These are phyloP conservation scores for Aspergillus glaucus DNA, from an alignment of 2,329 filamentous ascomycete species.

Conservation along the genomic window DNA sequence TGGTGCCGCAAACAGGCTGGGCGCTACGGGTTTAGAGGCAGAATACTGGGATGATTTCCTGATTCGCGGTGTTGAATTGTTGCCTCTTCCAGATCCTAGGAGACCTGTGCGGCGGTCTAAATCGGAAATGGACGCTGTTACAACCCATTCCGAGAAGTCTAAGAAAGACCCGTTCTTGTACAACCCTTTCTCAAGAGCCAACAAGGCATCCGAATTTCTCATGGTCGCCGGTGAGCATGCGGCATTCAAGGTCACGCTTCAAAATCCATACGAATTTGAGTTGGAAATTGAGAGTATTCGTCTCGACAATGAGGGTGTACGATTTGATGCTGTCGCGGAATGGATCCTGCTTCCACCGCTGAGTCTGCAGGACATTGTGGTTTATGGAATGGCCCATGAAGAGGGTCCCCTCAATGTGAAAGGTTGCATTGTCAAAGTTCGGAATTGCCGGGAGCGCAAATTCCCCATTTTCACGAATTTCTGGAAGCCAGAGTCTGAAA, in stretches of 20 bases:
- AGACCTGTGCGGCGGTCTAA: conserved; percentile 60
- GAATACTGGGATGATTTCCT: conserved; percentile 98
- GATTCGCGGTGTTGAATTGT: conserved; percentile 67
- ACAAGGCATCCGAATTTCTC: conserved; percentile 54
- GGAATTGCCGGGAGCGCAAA: conserved; percentile 70
- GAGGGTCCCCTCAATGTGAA: conserved; percentile 66
- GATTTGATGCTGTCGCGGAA: conserved; percentile 61
- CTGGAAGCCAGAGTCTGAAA: conserved; percentile 64
- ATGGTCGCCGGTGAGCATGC: conserved; percentile 74
- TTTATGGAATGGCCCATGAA: conserved; percentile 61
- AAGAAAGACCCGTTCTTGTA: conserved; percentile 80
- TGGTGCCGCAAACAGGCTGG: conserved; percentile 67
- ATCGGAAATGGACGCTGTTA: conserved; percentile 44
- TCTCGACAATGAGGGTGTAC: conserved; percentile 66
- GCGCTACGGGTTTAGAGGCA: conserved; percentile 62
- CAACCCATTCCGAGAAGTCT: conserved; percentile 32
- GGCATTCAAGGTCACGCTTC: conserved; percentile 73
- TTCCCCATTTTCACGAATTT: conserved; percentile 77
- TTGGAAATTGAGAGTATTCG: conserved; percentile 78
- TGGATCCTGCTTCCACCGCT: conserved; percentile 70
- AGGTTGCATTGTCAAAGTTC: conserved; percentile 72
- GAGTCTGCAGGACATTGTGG: conserved; percentile 68
- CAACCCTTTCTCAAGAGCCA: conserved; percentile 77
- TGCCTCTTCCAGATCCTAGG: conserved; percentile 54
- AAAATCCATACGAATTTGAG: conserved; percentile 92